Conservation (phyloP, 768 basidiomycete species). For the Cyathus striatus region DNA sequence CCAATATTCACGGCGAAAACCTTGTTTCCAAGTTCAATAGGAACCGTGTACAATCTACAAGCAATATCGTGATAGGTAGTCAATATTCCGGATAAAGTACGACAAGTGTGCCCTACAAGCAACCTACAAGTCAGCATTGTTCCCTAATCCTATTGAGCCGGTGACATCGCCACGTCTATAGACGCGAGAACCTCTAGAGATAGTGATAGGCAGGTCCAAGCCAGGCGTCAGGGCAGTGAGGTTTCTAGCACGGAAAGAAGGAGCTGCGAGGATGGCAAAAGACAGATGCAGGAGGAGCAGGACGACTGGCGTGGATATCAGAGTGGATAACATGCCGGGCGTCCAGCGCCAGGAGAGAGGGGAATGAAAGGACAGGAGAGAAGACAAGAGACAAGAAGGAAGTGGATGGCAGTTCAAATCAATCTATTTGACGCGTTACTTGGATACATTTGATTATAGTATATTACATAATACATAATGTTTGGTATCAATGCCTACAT, state of each 20-base stretch:
- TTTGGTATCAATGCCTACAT: too few relatives aligned
- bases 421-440: too few relatives aligned
- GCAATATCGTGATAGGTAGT: background rate
- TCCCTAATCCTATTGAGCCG: constrained; percentile 29
- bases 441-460: too few relatives aligned
- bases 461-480: too few relatives aligned
- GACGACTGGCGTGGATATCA: constrained; percentile 5
- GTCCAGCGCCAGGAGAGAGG: constrained; percentile 16
- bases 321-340: constrained; percentile 14
- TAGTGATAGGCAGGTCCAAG: constrained; percentile 16
- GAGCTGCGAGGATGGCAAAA: background rate
- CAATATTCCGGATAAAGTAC: too few relatives aligned
- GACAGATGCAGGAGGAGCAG: background rate
- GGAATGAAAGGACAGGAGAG: constrained; percentile 7
- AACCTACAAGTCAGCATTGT: constrained; percentile 26
- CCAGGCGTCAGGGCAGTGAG: constrained; percentile 6
- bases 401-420: too few relatives aligned
- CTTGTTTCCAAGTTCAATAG: constrained; percentile 24
- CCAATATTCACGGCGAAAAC: constrained; percentile 25
- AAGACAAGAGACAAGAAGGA: constrained; percentile 5
- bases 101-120: too few relatives aligned
- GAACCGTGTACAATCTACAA: constrained; percentile 28
- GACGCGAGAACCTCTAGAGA: constrained; percentile 11
- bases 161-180: constrained; percentile 19
- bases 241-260: background rate